phyloP scores from a whole-genome alignment of 2,329 filamentous ascomycete species.

The Cladosporium velox region DNA sequence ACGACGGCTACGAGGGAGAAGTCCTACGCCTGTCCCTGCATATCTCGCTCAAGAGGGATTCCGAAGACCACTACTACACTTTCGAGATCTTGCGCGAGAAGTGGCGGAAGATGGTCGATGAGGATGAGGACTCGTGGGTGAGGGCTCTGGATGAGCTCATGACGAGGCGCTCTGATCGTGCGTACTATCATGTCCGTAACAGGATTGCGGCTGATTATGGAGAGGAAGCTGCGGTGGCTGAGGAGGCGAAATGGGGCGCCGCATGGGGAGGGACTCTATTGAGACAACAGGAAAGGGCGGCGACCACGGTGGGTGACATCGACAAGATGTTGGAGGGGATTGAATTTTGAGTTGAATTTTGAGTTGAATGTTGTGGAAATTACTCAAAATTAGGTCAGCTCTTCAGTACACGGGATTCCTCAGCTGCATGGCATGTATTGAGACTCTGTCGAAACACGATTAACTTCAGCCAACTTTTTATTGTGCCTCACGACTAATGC shows the following conservation, averaged over 20 bases:
- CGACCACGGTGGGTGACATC: background rate
- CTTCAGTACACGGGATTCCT: background rate
- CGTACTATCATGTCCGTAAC: slow-evolving; percentile 14
- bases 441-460: background rate
- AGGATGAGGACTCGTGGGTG: background rate
- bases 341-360: background rate
- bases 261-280: background rate
- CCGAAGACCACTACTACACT: background rate
- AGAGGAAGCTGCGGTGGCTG: background rate
- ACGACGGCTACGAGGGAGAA: background rate
- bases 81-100: background rate
- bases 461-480: background rate
- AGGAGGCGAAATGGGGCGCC: background rate
- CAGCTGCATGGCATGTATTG: background rate
- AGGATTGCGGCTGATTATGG: slow-evolving; percentile 1
- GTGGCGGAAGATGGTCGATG: background rate
- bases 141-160: slow-evolving; percentile 8
- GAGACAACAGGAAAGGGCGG: background rate
- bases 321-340: background rate
- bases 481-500: background rate
- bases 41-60: background rate
- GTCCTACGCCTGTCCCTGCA: background rate
- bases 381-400: background rate
- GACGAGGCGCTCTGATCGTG: background rate
- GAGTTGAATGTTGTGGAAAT: background rate